These are phyloP conservation scores for Cercophora scortea DNA, from an alignment of 495 filamentous ascomycete species.

Conservation along the genomic window DNA sequence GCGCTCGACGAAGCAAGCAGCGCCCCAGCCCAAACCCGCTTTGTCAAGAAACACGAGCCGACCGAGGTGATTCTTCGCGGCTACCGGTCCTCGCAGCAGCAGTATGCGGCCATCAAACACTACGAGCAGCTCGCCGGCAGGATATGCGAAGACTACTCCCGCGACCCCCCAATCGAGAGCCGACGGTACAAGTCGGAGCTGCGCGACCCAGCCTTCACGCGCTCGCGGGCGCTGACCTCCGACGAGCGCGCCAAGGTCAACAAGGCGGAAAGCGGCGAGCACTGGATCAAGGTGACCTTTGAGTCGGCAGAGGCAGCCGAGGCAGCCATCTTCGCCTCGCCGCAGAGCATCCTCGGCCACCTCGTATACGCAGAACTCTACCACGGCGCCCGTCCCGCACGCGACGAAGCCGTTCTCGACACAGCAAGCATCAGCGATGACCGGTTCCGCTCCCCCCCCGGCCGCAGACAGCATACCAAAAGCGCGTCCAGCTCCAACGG, in stretches of 20 bases:
- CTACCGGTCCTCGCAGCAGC: conserved; percentile 58
- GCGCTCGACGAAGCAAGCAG: conserved; percentile 19
- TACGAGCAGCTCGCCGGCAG: conserved; percentile 72
- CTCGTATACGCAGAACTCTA: conserved; percentile 73
- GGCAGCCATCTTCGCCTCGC: conserved; percentile 63
- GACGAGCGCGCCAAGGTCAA: conserved; percentile 69
- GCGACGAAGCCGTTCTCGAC: conserved; percentile 40
- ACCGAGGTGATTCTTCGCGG: conserved; percentile 79
- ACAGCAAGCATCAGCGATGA: too few species aligned
- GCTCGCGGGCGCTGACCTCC: conserved; percentile 49
- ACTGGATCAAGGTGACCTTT: conserved; percentile 93
- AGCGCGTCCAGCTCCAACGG: neutral
- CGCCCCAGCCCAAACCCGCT: conserved; percentile 13
- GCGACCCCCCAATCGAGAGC: conserved; percentile 52
- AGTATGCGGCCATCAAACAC: conserved; percentile 79
- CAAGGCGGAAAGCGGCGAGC: conserved; percentile 64
- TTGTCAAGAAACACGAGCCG: conserved; percentile 32
- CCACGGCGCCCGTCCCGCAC: conserved; percentile 57
- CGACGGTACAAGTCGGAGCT: conserved; percentile 51
- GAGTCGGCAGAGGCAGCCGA: conserved; percentile 75
- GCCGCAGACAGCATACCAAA: neutral
- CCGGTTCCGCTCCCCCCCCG: neutral
- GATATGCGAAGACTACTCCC: conserved; percentile 86
- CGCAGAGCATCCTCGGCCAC: conserved; percentile 68
- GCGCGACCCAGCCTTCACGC: conserved; percentile 56